A percentile compares a stretch with the other conserved stretches of the same genome.
Evolutionary conservation across 306 rosid genomes (phyloP).

Genomic region (Acacia confusa): DNA sequence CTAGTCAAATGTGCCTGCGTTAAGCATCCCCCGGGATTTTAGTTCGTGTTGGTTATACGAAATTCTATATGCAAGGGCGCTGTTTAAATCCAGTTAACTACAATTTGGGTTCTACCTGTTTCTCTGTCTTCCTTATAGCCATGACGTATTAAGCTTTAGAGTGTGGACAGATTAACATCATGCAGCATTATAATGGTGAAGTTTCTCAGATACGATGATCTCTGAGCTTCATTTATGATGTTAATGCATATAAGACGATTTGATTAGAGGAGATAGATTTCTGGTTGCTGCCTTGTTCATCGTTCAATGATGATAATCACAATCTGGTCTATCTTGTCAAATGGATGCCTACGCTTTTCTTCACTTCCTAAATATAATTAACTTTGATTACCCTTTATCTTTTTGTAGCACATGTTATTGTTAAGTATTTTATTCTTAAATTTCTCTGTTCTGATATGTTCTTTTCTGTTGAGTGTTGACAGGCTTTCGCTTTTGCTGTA

Average conservation of each 20-base stretch:
- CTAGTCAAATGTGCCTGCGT: neutral
- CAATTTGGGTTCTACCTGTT: neutral
- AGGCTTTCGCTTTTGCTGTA: slow-evolving; percentile 97
- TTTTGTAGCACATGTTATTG: neutral
- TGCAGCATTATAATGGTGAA: neutral
- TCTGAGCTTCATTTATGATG: slow-evolving; percentile 1
- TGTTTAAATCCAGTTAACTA: neutral
- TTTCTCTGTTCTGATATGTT: neutral
- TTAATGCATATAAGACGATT: neutral
- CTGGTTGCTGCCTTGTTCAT: neutral
- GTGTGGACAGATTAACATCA: neutral
- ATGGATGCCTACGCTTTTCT: neutral
- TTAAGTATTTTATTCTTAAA: neutral
- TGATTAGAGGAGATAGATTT: neutral
- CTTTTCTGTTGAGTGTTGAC: slow-evolving; percentile 14
- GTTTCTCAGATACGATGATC: neutral
- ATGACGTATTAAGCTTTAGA: neutral
- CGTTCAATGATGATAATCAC: neutral
- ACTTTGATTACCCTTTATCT: neutral
- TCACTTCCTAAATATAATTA: neutral
- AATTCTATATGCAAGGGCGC: neutral
- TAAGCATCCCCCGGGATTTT: neutral
- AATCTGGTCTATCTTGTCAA: neutral
- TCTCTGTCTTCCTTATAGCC: neutral
- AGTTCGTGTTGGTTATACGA: neutral